A percentile compares a stretch with the other conserved stretches of the same genome.
phyloP scores from a whole-genome alignment of 2,329 filamentous ascomycete genomes.

The Cryphonectria radicalis region DNA sequence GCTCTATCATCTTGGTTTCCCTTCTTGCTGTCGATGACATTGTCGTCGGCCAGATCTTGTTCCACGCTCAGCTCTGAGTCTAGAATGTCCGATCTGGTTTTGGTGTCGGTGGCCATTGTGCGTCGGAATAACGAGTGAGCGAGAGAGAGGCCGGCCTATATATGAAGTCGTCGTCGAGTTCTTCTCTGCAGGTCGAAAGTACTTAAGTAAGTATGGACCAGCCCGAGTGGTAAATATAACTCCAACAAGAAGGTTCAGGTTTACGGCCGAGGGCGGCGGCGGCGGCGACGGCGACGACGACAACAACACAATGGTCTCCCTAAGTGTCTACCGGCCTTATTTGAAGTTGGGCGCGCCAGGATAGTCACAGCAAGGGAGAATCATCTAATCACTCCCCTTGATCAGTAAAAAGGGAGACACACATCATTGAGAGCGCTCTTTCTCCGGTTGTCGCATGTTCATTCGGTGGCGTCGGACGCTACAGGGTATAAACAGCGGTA shows the following conservation, averaged over 20 bases:
- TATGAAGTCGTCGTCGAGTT: background rate
- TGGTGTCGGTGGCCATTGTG: background rate
- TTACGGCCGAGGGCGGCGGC: background rate
- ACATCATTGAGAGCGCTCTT: background rate
- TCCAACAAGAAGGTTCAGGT: background rate
- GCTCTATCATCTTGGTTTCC: constrained; percentile 39
- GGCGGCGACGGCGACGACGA: background rate
- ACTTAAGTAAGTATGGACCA: too few relatives aligned
- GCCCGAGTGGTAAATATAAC: background rate
- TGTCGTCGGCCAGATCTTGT: constrained; percentile 5
- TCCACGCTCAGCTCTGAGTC: constrained; percentile 1
- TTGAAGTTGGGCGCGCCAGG: background rate
- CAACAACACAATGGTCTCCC: background rate
- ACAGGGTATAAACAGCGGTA: background rate
- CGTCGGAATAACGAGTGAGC: too few relatives aligned
- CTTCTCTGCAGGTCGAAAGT: background rate
- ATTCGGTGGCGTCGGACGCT: background rate
- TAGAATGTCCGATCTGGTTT: background rate
- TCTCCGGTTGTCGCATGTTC: background rate
- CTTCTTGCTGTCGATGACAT: constrained; percentile 14
- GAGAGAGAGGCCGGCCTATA: background rate
- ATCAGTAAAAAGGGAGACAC: background rate
- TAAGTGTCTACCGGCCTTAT: background rate
- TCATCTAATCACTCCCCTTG: background rate
- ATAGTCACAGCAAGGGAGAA: background rate